phyloP scores from a whole-genome alignment of 257 asterid genomes.

The Scutellaria baicalensis region DNA sequence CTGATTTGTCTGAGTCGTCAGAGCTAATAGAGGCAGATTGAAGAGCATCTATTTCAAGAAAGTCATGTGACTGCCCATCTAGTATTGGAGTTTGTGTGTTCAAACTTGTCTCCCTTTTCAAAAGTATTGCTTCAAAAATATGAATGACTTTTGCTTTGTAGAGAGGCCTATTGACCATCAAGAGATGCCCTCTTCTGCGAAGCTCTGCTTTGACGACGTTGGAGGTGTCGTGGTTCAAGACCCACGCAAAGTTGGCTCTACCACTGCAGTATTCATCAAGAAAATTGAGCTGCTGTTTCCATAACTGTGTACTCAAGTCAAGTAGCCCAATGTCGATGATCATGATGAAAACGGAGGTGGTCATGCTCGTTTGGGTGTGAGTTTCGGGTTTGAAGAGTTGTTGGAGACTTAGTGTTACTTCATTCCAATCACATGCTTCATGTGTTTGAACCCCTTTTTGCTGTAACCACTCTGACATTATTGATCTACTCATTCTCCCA shows the following conservation, averaged over 20 bases:
- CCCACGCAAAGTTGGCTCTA: conserved; percentile 69
- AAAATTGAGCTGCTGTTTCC: conserved; percentile 77
- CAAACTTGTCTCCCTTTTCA: conserved; percentile 29
- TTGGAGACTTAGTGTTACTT: conserved; percentile 56
- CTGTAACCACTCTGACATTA: conserved; percentile 57
- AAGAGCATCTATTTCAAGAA: conserved; percentile 50
- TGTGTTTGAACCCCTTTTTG: conserved; percentile 47
- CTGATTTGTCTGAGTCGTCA: conserved; percentile 57
- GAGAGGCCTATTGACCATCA: conserved; percentile 71
- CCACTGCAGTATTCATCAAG: conserved; percentile 43
- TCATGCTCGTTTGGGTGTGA: conserved; percentile 2
- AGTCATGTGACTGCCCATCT: conserved; percentile 38
- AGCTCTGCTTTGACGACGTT: conserved; percentile 60
- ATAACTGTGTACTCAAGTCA: conserved; percentile 61
- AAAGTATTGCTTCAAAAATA: conserved; percentile 46
- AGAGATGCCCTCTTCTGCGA: conserved; percentile 52
- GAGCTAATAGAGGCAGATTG: conserved; percentile 46
- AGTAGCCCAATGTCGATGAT: conserved; percentile 67
- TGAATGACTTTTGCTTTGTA: conserved; percentile 71
- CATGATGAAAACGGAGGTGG: conserved; percentile 30
- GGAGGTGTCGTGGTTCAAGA: conserved; percentile 62
- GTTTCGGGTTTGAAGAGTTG: conserved; percentile 21
- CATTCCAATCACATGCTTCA: conserved; percentile 83
- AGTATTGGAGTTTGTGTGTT: conserved; percentile 19
- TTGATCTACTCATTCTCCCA: conserved; percentile 59